Evolutionary conservation across 139 green algal genomes (phyloP).

Genomic region (Eudorina sp.): DNA sequence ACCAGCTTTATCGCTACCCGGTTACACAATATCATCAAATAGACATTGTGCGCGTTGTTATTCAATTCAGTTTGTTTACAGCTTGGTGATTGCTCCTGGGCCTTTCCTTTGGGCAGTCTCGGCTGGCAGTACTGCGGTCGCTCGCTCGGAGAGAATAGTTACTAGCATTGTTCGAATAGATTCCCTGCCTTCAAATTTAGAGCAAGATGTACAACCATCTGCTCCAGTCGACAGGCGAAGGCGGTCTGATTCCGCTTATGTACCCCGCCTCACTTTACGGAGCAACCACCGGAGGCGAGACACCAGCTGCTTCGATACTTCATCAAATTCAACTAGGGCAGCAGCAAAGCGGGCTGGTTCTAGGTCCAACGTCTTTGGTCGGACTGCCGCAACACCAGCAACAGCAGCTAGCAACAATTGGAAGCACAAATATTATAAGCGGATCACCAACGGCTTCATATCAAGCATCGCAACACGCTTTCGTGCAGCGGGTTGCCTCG

Average conservation of each 20-base stretch:
- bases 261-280: background rate
- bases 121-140: background rate
- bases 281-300: background rate
- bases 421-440: background rate
- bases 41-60: too few relatives aligned
- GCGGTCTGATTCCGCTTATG: background rate
- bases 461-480: background rate
- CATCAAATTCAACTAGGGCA: background rate
- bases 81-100: background rate
- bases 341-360: background rate
- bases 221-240: background rate
- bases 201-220: slow-evolving; percentile 16
- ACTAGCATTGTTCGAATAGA: background rate
- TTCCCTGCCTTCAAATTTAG: background rate
- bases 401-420: background rate
- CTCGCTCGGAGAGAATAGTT: background rate
- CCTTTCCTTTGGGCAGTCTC: background rate
- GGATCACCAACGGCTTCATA: background rate
- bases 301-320: background rate
- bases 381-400: background rate
- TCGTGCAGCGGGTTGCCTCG: background rate
- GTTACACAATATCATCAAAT: too few relatives aligned
- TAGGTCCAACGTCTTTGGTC: background rate
- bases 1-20: too few relatives aligned
- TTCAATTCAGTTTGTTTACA: too few relatives aligned